These are phyloP conservation scores for Iberis pinnata DNA, from an alignment of 345 rosid genomes.

Conservation along the genomic window DNA sequence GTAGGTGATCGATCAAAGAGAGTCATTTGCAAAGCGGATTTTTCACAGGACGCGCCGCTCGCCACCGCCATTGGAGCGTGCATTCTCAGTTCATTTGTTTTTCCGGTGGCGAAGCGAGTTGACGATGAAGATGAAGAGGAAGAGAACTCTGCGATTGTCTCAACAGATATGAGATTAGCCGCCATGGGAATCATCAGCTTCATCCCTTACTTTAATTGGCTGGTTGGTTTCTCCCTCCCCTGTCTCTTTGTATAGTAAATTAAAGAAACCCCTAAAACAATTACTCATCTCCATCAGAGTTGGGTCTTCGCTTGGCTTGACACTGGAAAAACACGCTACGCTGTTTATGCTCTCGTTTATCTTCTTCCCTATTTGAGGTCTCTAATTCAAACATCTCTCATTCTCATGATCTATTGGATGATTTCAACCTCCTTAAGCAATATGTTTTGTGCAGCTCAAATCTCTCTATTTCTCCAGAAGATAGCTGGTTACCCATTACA, in stretches of 20 bases:
- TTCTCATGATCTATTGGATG: too few relatives aligned
- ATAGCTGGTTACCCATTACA: slow-evolving; percentile 90
- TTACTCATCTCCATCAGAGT: slow-evolving; percentile 38
- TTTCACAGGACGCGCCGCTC: slow-evolving; percentile 60
- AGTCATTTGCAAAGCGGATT: slow-evolving; percentile 55
- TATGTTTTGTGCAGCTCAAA: slow-evolving; percentile 47
- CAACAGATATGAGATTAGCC: slow-evolving; percentile 66
- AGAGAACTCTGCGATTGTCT: slow-evolving; percentile 41
- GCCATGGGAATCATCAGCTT: slow-evolving; percentile 92
- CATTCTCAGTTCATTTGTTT: slow-evolving; percentile 59
- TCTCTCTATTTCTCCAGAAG: slow-evolving; percentile 74
- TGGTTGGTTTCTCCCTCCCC: slow-evolving; percentile 35
- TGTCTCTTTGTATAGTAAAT: not conserved
- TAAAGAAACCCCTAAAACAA: not conserved
- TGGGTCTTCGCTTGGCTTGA: slow-evolving; percentile 99
- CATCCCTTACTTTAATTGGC: slow-evolving; percentile 97
- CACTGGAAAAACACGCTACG: slow-evolving; percentile 75
- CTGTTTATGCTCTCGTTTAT: slow-evolving; percentile 63
- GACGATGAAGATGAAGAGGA: slow-evolving; percentile 40
- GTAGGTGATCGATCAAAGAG: slow-evolving; percentile 29
- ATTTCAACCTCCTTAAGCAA: not conserved
- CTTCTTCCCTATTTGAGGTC: slow-evolving; percentile 83
- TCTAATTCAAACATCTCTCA: not conserved
- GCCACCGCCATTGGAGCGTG: slow-evolving; percentile 68
- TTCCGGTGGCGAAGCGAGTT: slow-evolving; percentile 37